These are phyloP conservation scores for Tulasnella sp. DNA, from an alignment of 768 basidiomycete species.

Conservation along the genomic window DNA sequence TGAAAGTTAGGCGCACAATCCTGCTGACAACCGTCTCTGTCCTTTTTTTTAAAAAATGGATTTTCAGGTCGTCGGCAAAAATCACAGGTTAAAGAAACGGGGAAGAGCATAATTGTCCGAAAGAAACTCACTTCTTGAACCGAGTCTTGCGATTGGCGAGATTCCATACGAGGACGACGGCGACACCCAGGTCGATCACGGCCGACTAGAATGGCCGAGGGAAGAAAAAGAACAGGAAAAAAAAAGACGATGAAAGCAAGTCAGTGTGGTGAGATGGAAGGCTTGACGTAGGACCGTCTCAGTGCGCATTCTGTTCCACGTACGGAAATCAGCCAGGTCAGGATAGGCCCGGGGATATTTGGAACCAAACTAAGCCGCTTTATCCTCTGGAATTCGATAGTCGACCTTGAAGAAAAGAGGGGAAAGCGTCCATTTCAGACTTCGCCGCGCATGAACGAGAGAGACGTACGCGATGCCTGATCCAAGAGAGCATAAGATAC, in stretches of 20 bases:
- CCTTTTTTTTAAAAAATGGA: not conserved
- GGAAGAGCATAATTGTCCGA: not conserved
- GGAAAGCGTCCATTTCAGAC: not conserved
- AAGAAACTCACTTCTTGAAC: conserved; percentile 7
- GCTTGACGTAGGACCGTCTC: too few relatives aligned
- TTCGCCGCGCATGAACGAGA: not conserved
- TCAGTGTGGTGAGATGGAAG: not conserved
- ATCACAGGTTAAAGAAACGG: not conserved
- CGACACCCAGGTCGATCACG: conserved; percentile 9
- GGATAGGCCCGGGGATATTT: not conserved
- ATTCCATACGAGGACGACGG: conserved; percentile 1
- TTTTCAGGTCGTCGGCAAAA: not conserved
- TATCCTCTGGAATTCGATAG: not conserved
- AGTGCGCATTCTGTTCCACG: not conserved
- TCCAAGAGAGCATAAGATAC: not conserved
- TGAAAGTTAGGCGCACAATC: conserved; percentile 10
- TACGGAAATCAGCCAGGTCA: not conserved
- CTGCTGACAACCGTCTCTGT: conserved; percentile 12
- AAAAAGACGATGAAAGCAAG: too few relatives aligned
- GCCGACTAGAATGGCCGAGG: not conserved
- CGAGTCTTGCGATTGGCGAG: not conserved
- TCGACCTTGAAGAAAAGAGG: not conserved
- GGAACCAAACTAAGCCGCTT: not conserved
- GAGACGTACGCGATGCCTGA: conserved; percentile 4
- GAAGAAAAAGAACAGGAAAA: too few relatives aligned